A percentile compares a stretch with the other conserved stretches of the same genome.
Conservation (phyloP, 495 filamentous ascomycete species). For the Antarctomyces pellizariae region DNA sequence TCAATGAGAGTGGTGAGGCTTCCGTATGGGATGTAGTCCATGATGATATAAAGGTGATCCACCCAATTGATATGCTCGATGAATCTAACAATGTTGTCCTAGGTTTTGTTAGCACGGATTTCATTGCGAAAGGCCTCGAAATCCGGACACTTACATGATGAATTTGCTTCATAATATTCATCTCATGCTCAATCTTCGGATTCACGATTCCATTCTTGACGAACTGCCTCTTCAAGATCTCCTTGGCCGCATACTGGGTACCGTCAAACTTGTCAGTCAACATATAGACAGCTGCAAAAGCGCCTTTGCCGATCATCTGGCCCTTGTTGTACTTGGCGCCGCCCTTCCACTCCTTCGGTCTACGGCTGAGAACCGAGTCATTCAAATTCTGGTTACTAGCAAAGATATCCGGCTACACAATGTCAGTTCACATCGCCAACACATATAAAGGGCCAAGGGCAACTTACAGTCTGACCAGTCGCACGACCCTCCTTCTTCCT, state of each 20-base stretch:
- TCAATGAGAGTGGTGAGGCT: conserved; percentile 57
- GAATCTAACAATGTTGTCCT: conserved; percentile 82
- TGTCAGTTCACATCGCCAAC: conserved; percentile 4
- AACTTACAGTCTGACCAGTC: no score
- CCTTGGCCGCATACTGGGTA: conserved; percentile 64
- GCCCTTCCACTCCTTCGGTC: conserved; percentile 46
- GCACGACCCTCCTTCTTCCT: no score
- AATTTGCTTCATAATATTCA: conserved; percentile 72
- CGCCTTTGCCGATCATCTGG: conserved; percentile 64
- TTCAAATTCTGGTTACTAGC: conserved; percentile 1
- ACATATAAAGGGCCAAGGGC: not conserved
- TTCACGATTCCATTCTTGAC: conserved; percentile 71
- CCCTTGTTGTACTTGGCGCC: conserved; percentile 62
- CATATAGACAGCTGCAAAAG: conserved; percentile 82
- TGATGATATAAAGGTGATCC: conserved; percentile 70
- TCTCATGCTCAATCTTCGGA: conserved; percentile 78
- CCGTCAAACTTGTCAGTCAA: conserved; percentile 61
- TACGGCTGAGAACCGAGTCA: conserved; percentile 4
- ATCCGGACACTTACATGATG: conserved; percentile 40
- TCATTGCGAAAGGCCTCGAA: not conserved
- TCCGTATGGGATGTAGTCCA: conserved; percentile 77
- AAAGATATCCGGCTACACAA: conserved; percentile 9
- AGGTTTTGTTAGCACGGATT: conserved; percentile 8
- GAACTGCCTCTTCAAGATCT: conserved; percentile 71
- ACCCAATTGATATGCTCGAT: conserved; percentile 62